phyloP scores from a whole-genome alignment of 345 rosid genomes.

The Populus deltoides region DNA sequence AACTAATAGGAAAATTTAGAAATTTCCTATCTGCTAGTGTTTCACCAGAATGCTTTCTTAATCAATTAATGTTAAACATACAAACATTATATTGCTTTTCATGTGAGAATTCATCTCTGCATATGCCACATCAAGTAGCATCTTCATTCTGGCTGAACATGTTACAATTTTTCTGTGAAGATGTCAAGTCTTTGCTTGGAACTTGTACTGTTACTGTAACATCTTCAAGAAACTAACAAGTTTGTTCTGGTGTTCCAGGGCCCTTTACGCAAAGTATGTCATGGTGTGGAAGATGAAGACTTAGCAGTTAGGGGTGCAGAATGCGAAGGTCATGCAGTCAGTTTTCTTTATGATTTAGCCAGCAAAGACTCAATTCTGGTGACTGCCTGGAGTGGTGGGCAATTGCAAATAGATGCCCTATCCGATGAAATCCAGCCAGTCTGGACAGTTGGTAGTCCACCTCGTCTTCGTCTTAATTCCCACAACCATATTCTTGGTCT shows the following conservation, averaged over 20 bases:
- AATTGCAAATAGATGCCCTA: slow-evolving; percentile 84
- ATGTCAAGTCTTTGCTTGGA: neutral
- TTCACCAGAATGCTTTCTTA: neutral
- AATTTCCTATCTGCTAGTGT: neutral
- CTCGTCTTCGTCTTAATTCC: slow-evolving; percentile 67
- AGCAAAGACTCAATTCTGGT: slow-evolving; percentile 91
- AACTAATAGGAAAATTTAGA: neutral
- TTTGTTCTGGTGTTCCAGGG: slow-evolving; percentile 47
- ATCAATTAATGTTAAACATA: neutral
- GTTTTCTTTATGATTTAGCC: slow-evolving; percentile 71
- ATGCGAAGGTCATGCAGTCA: slow-evolving; percentile 81
- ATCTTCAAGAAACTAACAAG: neutral
- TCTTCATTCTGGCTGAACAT: neutral
- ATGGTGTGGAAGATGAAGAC: slow-evolving; percentile 54
- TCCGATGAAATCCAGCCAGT: slow-evolving; percentile 98
- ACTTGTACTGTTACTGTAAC: neutral
- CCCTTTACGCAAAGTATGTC: slow-evolving; percentile 62
- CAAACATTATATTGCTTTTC: neutral
- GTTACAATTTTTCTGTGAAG: neutral
- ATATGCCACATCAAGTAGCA: neutral
- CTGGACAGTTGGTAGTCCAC: slow-evolving; percentile 70
- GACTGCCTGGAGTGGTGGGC: slow-evolving; percentile 97
- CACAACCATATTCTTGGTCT: slow-evolving; percentile 54
- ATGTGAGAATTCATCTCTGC: neutral
- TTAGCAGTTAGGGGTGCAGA: slow-evolving; percentile 50